Percentiles rank a stretch among this genome's conserved stretches.
Conservation (phyloP, 441 rosid genomes). For the Populus hybrid region DNA sequence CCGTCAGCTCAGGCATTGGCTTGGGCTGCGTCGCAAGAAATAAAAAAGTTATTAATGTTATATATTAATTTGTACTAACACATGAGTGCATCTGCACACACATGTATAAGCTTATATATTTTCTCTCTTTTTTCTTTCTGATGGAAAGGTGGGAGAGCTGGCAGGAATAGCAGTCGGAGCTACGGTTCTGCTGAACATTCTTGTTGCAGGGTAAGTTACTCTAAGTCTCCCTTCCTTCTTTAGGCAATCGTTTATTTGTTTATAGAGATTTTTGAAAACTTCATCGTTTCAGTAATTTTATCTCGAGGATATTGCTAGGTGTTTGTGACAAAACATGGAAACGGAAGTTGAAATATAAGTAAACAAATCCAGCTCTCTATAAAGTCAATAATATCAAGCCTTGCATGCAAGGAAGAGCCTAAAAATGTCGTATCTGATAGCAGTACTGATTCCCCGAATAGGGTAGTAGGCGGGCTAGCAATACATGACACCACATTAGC, state of each 20-base stretch:
- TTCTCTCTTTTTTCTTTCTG: neutral
- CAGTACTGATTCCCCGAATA: neutral
- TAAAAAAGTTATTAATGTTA: too few relatives aligned
- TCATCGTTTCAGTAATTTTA: neutral
- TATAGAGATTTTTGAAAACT: neutral
- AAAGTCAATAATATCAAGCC: too few relatives aligned
- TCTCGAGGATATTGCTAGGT: neutral
- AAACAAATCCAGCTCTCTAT: neutral
- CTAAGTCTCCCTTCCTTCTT: neutral
- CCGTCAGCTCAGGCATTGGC: too few relatives aligned
- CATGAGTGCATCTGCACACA: too few relatives aligned
- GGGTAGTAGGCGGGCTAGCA: neutral
- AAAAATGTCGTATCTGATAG: neutral
- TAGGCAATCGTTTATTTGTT: neutral
- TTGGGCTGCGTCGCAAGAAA: too few relatives aligned
- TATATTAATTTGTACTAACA: too few relatives aligned
- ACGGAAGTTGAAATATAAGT: neutral
- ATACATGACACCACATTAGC: too few relatives aligned
- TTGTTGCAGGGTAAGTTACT: constrained; percentile 73
- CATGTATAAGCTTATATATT: neutral
- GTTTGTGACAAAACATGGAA: neutral
- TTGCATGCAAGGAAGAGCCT: neutral
- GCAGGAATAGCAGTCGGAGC: constrained; percentile 99
- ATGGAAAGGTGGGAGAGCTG: constrained; percentile 78
- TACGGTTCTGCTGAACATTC: constrained; percentile 91